These are phyloP conservation scores for Agrocybe pediades DNA, from an alignment of 768 basidiomycete genomes.

Conservation along the genomic window DNA sequence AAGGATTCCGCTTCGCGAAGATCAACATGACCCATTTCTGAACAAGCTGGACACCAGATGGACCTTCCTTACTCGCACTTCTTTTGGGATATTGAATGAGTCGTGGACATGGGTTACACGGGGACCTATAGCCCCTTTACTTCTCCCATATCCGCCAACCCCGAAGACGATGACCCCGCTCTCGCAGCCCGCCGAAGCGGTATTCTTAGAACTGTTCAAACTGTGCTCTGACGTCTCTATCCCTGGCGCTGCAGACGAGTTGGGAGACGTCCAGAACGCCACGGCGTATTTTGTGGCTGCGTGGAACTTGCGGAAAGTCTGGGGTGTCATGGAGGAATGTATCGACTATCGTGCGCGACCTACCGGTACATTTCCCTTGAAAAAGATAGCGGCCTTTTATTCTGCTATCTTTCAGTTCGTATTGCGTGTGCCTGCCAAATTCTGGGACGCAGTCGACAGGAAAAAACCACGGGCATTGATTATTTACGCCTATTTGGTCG, in stretches of 20 bases:
- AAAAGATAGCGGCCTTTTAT: too few relatives aligned
- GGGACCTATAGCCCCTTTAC: background rate
- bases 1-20: too few relatives aligned
- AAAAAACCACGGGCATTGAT: background rate
- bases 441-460: background rate
- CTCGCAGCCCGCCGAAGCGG: background rate
- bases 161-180: background rate
- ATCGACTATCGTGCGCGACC: too few relatives aligned
- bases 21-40: too few relatives aligned
- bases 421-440: background rate
- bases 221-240: background rate
- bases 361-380: too few relatives aligned
- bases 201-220: background rate
- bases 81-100: background rate
- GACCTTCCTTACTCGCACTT: background rate
- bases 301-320: background rate
- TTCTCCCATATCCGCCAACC: background rate
- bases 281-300: background rate
- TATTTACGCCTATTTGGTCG: background rate
- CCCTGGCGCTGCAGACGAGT: background rate
- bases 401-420: background rate
- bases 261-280: background rate
- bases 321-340: background rate
- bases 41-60: background rate
- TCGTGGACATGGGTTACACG: background rate